Percentiles rank a stretch among this genome's conserved stretches.
Conservation (phyloP, 192 early-diverging fungal species). For the Globomyces pollinis-pini region DNA sequence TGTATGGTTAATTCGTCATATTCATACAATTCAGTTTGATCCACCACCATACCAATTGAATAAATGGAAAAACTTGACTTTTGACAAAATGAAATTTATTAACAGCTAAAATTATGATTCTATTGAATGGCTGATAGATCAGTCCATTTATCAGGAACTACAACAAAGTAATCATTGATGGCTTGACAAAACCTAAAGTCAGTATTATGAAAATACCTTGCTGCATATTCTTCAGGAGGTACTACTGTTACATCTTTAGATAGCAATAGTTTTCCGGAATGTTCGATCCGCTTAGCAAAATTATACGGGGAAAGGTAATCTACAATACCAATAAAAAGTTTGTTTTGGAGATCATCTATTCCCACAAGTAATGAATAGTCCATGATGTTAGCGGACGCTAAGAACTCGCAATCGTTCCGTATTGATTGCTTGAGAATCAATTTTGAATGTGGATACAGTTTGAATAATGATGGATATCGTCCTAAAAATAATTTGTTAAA, state of each 20-base stretch:
- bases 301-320: slow-evolving; percentile 41
- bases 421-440: slow-evolving; percentile 24
- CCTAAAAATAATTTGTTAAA: no score
- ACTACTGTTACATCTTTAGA: slow-evolving; percentile 28
- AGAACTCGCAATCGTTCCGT: slow-evolving; percentile 28
- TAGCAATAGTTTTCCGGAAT: slow-evolving; percentile 56
- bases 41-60: no score
- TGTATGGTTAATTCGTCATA: slow-evolving; percentile 11
- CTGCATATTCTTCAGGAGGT: slow-evolving; percentile 29
- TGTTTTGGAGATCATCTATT: slow-evolving; percentile 25
- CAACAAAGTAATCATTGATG: slow-evolving; percentile 36
- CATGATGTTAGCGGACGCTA: slow-evolving; percentile 34
- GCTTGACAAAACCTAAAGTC: slow-evolving; percentile 39
- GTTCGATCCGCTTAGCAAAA: slow-evolving; percentile 42
- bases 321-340: slow-evolving; percentile 41
- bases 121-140: no score
- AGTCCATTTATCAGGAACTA: slow-evolving; percentile 12
- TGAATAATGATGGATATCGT: slow-evolving; percentile 35
- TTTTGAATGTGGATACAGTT: slow-evolving; percentile 29
- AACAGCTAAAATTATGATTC: no score
- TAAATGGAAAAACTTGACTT: no score
- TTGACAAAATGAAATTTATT: no score
- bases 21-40: no score
- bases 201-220: no score
- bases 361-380: slow-evolving; percentile 45